Conservation (phyloP, 2,329 filamentous ascomycete species). For the Colletotrichum acutatum region DNA sequence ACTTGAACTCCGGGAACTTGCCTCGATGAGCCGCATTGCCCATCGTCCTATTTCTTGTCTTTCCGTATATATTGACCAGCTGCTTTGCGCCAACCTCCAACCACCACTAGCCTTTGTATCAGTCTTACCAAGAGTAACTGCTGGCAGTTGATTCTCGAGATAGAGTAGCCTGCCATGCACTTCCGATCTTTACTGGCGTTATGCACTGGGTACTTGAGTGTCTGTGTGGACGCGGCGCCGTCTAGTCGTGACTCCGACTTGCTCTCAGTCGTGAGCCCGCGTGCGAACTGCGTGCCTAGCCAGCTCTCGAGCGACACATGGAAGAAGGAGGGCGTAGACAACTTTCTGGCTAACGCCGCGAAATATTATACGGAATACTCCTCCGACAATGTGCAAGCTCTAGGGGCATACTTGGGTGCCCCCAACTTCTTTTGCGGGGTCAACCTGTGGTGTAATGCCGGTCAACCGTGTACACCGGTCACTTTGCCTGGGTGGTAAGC, state of each 20-base stretch:
- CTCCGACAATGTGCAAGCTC: slow-evolving; percentile 28
- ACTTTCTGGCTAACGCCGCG: neutral
- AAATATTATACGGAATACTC: neutral
- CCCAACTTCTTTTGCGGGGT: slow-evolving; percentile 36
- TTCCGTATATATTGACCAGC: neutral
- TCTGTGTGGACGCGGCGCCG: neutral
- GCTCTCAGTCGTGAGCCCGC: neutral
- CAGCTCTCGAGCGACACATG: slow-evolving; percentile 9
- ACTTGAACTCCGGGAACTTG: neutral
- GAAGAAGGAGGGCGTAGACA: neutral
- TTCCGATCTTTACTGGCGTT: neutral
- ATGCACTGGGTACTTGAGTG: neutral
- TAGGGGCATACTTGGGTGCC: slow-evolving; percentile 26
- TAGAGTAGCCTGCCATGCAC: neutral
- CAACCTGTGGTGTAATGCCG: slow-evolving; percentile 29
- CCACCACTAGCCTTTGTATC: neutral
- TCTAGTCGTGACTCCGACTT: neutral
- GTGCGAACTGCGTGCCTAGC: neutral
- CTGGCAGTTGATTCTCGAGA: neutral
- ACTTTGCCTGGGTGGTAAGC: slow-evolving; percentile 27
- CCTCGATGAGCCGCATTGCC: neutral
- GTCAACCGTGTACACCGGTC: slow-evolving; percentile 35
- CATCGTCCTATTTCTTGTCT: neutral
- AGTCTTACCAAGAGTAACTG: neutral
- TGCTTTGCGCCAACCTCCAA: neutral